Conservation (phyloP, 805 yeast species). For the Candida chauliodis region DNA sequence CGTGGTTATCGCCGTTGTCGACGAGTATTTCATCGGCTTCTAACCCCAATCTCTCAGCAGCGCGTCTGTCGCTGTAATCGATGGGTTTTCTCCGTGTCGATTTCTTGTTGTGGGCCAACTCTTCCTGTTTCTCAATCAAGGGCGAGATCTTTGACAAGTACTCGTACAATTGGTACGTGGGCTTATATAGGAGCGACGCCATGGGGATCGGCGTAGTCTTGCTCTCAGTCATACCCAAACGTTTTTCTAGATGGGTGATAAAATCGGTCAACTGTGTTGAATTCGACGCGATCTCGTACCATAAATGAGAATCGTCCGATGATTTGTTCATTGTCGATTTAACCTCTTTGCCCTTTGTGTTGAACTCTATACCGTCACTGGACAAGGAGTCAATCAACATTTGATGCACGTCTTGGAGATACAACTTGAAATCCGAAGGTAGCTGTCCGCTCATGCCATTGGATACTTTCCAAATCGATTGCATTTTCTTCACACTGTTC, state of each 20-base stretch:
- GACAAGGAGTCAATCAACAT: constrained; percentile 26
- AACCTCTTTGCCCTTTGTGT: constrained; percentile 28
- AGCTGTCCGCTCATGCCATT: constrained; percentile 6
- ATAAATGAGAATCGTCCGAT: constrained; percentile 14
- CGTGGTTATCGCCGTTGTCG: constrained; percentile 11
- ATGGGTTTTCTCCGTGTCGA: constrained; percentile 16
- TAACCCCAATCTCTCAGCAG: constrained; percentile 8
- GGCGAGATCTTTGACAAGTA: constrained; percentile 27
- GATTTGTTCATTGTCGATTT: constrained; percentile 1
- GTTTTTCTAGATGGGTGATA: constrained; percentile 18
- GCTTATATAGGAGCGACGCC: constrained; percentile 7
- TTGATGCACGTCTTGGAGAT: constrained; percentile 38
- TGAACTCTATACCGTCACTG: constrained; percentile 33
- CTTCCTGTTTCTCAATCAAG: constrained; percentile 24
- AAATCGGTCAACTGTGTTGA: constrained; percentile 25
- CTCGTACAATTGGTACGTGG: constrained; percentile 20
- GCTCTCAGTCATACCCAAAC: constrained; percentile 16
- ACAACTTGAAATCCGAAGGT: constrained; percentile 34
- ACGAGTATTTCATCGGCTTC: constrained; percentile 16
- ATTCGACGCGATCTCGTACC: constrained; percentile 37
- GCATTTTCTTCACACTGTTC: constrained; percentile 33
- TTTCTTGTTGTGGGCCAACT: constrained; percentile 10
- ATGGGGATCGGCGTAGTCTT: constrained; percentile 3
- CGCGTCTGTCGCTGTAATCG: constrained; percentile 17
- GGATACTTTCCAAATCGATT: constrained; percentile 15